Conservation (phyloP, 2,329 filamentous ascomycete species). For the Monosporascus sp. region DNA sequence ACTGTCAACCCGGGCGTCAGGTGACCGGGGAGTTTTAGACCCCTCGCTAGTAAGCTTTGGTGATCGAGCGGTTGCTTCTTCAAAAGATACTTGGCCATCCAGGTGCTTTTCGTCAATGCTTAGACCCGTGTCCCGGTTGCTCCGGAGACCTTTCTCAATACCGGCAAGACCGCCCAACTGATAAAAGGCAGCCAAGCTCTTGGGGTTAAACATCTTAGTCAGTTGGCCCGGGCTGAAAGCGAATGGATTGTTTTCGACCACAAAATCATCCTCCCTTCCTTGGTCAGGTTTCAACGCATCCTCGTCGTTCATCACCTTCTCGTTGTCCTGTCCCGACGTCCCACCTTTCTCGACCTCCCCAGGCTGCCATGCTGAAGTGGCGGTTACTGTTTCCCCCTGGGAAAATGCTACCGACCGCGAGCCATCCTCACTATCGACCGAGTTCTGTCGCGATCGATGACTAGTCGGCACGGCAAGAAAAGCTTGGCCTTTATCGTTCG, state of each 20-base stretch:
- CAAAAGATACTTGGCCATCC: slow-evolving; percentile 64
- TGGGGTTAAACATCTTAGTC: slow-evolving; percentile 84
- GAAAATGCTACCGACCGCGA: slow-evolving; percentile 52
- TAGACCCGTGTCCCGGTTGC: slow-evolving; percentile 67
- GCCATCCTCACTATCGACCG: slow-evolving; percentile 62
- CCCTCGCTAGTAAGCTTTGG: slow-evolving; percentile 32
- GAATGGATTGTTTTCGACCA: slow-evolving; percentile 75
- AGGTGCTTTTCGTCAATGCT: slow-evolving; percentile 69
- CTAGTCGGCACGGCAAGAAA: slow-evolving; percentile 64
- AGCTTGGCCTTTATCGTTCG: slow-evolving; percentile 42
- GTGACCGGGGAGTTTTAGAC: slow-evolving; percentile 14
- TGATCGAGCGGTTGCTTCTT: slow-evolving; percentile 53
- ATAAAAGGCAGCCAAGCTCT: slow-evolving; percentile 77
- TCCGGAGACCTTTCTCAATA: slow-evolving; percentile 72
- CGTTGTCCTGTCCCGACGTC: slow-evolving; percentile 34
- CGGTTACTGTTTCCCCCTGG: slow-evolving; percentile 59
- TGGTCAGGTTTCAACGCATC: slow-evolving; percentile 71
- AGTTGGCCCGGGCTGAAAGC: slow-evolving; percentile 81
- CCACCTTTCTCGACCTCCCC: slow-evolving; percentile 33
- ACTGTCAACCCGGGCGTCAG: slow-evolving; percentile 14
- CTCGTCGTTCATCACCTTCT: slow-evolving; percentile 58
- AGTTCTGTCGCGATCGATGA: slow-evolving; percentile 60
- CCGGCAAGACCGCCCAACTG: slow-evolving; percentile 73
- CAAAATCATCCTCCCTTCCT: slow-evolving; percentile 71
- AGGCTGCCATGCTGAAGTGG: slow-evolving; percentile 38